Evolutionary conservation across 2,329 filamentous ascomycete species (phyloP).

Genomic region (Aureobasidium sp.): DNA sequence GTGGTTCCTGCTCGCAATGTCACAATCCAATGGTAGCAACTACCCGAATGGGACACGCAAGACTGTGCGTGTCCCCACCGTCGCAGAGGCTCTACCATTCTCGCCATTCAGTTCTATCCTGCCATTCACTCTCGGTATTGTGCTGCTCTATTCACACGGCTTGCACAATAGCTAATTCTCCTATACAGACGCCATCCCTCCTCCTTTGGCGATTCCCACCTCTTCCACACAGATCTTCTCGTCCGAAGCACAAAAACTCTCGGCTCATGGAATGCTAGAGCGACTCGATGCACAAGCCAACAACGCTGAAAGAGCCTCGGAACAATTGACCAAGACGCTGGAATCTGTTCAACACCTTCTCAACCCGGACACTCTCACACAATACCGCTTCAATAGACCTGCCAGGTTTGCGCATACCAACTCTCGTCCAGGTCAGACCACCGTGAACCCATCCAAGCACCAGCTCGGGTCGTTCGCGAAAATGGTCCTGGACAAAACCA

Average conservation of each 20-base stretch:
- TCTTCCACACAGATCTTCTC: slow-evolving; percentile 42
- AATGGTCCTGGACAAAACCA: slow-evolving; percentile 54
- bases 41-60: slow-evolving; percentile 1
- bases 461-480: slow-evolving; percentile 59
- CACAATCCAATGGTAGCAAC: slow-evolving; percentile 11
- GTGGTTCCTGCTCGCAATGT: neutral
- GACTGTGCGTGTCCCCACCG: slow-evolving; percentile 46
- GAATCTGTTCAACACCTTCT: slow-evolving; percentile 80
- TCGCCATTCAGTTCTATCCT: slow-evolving; percentile 84
- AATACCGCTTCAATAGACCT: slow-evolving; percentile 49
- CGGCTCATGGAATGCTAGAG: slow-evolving; percentile 63
- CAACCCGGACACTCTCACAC: slow-evolving; percentile 73
- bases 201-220: slow-evolving; percentile 46
- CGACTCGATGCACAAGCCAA: slow-evolving; percentile 76
- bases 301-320: slow-evolving; percentile 64
- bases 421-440: slow-evolving; percentile 1
- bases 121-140: slow-evolving; percentile 78
- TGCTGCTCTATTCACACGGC: neutral
- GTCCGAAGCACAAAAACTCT: slow-evolving; percentile 50
- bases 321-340: slow-evolving; percentile 74
- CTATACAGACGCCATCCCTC: slow-evolving; percentile 50
- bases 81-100: slow-evolving; percentile 83
- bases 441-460: slow-evolving; percentile 20
- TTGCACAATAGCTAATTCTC: slow-evolving; percentile 16
- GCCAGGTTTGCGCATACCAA: slow-evolving; percentile 9